Evolutionary conservation across 352 stramenopile species (phyloP), one percentile per base, ranked within the genome.

Genomic region (Pythium dissotocum): DNA sequence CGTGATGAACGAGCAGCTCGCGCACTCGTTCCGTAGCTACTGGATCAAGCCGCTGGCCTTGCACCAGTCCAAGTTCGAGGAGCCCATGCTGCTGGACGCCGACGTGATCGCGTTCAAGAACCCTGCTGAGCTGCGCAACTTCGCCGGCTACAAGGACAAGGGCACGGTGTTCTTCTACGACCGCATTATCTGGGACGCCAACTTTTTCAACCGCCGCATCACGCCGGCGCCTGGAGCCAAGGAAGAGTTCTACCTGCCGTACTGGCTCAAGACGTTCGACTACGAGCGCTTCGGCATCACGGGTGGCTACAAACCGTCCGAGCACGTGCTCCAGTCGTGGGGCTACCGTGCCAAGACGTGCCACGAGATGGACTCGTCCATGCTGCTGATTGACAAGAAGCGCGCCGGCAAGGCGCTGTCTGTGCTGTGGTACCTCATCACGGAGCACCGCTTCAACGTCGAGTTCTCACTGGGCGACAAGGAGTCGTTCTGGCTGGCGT

Each of bases 401-500:
- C 63, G 77, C 18, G 69, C 69, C 9, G 71, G 64, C 12, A 76
- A 82, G 52, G 80, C 83, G 1, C 67, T 90, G 66, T 75, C 79
- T 1, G 77, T 93, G 53, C 57, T 93, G 26, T 91, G 80, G 82
- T 83, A 80, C 51, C 69, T 94, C 18, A 87, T 91, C 38, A 88
- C 84, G 0, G 70, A 88, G 60, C 71, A 84, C 53, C 83, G 84
- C 49, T 91, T 90, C 61, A 72, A 82, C 28, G 76, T 78, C 64
- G 61, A 80, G 65, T 91, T 90, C 59, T 93, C 85, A 13, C 84
- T 76, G 58, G 83, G 84, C 12, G 84, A 90, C 67, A 91, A 92
- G 51, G 86, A 94, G 42, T 59, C 79, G 0, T 93, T 92, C 56
- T 94, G 86, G 86, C 67, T 94, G 24, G 76, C 84, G 44, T 93